phyloP scores from a whole-genome alignment of 2,329 filamentous ascomycete genomes.

The Gyromitra esculenta region DNA sequence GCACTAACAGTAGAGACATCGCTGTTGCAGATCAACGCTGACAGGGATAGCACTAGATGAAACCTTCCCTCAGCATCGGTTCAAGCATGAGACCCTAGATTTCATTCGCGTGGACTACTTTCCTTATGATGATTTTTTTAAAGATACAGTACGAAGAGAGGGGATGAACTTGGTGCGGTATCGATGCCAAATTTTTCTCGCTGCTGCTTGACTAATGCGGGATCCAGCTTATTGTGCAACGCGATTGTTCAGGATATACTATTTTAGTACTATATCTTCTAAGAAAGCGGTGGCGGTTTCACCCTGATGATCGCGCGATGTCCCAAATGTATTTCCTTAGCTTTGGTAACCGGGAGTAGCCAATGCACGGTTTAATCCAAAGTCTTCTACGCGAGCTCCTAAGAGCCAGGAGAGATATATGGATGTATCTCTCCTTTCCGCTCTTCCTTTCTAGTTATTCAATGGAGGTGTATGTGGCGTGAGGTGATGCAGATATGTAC shows the following conservation, averaged over 20 bases:
- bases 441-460: not conserved
- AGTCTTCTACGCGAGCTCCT: not conserved
- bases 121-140: not conserved
- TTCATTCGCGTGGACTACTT: not conserved
- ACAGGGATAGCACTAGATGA: not conserved
- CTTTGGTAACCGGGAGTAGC: not conserved
- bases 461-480: not conserved
- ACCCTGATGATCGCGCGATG: not conserved
- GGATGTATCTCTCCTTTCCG: not conserved
- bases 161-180: no score
- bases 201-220: no score
- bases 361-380: not conserved
- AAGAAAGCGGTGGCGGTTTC: no score
- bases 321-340: not conserved
- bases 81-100: not conserved
- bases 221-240: no score
- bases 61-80: not conserved
- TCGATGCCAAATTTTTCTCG: no score
- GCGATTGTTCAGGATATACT: no score
- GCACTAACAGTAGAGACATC: not conserved
- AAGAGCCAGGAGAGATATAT: conserved; percentile 1
- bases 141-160: not conserved
- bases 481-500: not conserved
- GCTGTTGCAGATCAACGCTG: not conserved
- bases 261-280: no score